A percentile compares a stretch with the other conserved stretches of the same genome.
Conservation (phyloP, 139 green algal genomes). For the Coccomyxa sp. region DNA sequence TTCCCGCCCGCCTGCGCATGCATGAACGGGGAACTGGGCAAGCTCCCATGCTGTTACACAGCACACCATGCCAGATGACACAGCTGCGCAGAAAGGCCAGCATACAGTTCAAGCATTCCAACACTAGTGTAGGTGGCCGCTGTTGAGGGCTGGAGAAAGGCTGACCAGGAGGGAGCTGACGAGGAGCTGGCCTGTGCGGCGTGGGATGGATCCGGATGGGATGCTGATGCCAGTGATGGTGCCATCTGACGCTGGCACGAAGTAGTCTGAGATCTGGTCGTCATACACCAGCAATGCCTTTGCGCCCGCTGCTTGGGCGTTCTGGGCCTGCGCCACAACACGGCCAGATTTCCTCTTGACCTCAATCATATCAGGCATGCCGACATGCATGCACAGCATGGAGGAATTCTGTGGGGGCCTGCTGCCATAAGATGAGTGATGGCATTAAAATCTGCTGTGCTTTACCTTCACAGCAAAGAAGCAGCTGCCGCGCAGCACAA, state of each 20-base stretch:
- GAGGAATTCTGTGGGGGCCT: no score
- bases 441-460: neutral
- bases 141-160: neutral
- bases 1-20: neutral
- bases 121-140: neutral
- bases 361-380: no score
- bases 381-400: no score
- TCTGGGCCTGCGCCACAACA: constrained; percentile 12
- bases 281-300: constrained; percentile 69
- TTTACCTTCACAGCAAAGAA: constrained; percentile 56
- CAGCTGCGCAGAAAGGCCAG: neutral
- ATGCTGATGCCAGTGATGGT: constrained; percentile 26
- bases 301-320: constrained; percentile 58
- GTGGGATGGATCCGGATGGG: constrained; percentile 31
- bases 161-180: constrained; percentile 8
- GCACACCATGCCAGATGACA: neutral
- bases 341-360: no score
- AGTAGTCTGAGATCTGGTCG: constrained; percentile 48
- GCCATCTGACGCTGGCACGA: constrained; percentile 16
- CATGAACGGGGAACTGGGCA: neutral
- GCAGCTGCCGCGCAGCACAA: constrained; percentile 65
- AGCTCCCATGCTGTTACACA: neutral
- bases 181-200: constrained; percentile 27
- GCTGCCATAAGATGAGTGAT: no score
- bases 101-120: neutral